phyloP scores from a whole-genome alignment of 345 rosid species.

The Combretum micranthum region DNA sequence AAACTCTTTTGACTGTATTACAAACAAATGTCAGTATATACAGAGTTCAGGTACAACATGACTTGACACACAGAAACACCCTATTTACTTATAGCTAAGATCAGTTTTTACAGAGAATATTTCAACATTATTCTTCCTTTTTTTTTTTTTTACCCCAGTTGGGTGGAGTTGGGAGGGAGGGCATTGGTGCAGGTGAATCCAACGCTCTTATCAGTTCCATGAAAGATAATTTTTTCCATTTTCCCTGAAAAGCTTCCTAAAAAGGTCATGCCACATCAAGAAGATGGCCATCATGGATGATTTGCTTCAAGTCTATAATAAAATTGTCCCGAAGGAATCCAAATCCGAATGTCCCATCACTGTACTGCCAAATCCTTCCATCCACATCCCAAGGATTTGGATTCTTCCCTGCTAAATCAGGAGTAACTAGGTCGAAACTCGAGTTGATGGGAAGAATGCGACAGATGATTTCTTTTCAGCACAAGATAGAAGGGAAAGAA shows the following conservation, averaged over 20 bases:
- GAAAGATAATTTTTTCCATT: too few relatives aligned
- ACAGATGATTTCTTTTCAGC: slow-evolving; percentile 27
- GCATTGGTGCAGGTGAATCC: too few relatives aligned
- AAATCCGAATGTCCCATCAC: slow-evolving; percentile 59
- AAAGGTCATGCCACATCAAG: slow-evolving; percentile 29
- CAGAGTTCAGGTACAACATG: too few relatives aligned
- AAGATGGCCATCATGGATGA: slow-evolving; percentile 48
- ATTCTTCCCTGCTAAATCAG: slow-evolving; percentile 22
- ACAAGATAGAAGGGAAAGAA: background rate
- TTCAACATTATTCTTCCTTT: too few relatives aligned
- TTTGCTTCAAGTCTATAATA: slow-evolving; percentile 46
- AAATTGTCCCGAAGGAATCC: slow-evolving; percentile 60
- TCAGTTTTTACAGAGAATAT: too few relatives aligned
- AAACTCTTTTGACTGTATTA: too few relatives aligned
- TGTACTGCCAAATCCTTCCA: slow-evolving; percentile 68
- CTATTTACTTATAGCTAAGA: too few relatives aligned
- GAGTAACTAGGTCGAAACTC: slow-evolving; percentile 38
- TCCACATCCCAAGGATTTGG: slow-evolving; percentile 35
- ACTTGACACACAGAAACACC: too few relatives aligned
- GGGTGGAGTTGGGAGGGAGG: too few relatives aligned
- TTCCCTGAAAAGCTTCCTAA: background rate
- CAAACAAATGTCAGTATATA: too few relatives aligned
- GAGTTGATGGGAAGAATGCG: slow-evolving; percentile 53
- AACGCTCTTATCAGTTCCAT: too few relatives aligned
- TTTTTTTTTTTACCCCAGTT: too few relatives aligned